Percentiles rank a stretch among this genome's conserved stretches.
Conservation (phyloP, 2,329 filamentous ascomycete genomes). For the Xenoacremonium recifei region DNA sequence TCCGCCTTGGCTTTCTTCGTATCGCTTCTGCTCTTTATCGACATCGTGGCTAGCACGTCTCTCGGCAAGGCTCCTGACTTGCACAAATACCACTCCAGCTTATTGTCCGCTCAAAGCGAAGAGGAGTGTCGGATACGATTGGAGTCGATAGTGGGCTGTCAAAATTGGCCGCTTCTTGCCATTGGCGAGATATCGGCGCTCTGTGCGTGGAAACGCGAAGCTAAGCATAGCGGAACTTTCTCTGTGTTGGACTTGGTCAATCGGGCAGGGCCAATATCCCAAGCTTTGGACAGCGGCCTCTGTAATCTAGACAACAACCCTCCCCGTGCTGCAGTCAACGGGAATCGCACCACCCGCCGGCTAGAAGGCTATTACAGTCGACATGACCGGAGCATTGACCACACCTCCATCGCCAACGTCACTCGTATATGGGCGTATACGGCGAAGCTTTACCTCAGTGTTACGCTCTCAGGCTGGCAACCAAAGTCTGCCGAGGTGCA, state of each 20-base stretch:
- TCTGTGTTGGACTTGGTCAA: constrained; percentile 2
- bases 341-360: neutral
- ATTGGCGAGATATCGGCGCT: constrained; percentile 1
- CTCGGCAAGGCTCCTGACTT: neutral
- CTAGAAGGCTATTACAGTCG: neutral
- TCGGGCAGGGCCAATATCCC: neutral
- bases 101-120: constrained; percentile 15
- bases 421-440: constrained; percentile 42
- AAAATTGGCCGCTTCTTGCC: constrained; percentile 5
- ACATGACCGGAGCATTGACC: neutral
- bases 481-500: no score
- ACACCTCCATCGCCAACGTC: neutral
- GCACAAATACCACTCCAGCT: neutral
- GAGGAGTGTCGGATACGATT: neutral
- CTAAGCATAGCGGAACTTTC: neutral
- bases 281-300: constrained; percentile 1
- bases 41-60: constrained; percentile 44
- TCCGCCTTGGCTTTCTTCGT: constrained; percentile 47
- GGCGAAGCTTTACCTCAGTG: no score
- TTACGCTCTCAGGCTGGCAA: no score
- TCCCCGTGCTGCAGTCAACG: neutral
- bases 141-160: constrained; percentile 4
- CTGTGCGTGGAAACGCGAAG: constrained; percentile 4
- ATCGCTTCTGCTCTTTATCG: constrained; percentile 47
- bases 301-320: neutral